These are phyloP conservation scores for Eimeria necatrix DNA, from an alignment of 169 alveolate genomes.

Conservation along the genomic window DNA sequence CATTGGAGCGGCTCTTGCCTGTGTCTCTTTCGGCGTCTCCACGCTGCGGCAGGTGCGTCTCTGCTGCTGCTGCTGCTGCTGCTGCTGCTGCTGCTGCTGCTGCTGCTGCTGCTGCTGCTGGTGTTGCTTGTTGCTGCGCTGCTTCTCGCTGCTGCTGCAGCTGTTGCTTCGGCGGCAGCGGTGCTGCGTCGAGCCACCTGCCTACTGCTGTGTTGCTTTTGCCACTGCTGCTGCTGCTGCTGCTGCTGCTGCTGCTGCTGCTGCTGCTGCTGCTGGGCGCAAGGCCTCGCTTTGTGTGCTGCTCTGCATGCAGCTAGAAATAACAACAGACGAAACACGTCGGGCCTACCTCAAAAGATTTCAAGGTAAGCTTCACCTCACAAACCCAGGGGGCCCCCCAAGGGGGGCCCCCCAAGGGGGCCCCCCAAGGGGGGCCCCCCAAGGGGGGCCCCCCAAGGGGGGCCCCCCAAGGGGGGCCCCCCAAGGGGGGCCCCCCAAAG, in stretches of 20 bases:
- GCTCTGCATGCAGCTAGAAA: neutral
- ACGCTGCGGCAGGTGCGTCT: neutral
- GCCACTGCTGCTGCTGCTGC: constrained; percentile 3
- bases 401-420: too few relatives aligned
- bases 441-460: too few relatives aligned
- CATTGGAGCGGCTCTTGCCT: neutral
- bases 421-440: too few relatives aligned
- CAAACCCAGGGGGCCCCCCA: too few relatives aligned
- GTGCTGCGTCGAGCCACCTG: neutral
- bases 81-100: constrained; percentile 15
- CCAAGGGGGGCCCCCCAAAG: too few relatives aligned
- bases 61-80: constrained; percentile 3
- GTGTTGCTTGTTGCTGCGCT: neutral
- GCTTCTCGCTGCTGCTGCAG: neutral
- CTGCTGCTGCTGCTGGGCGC: constrained; percentile 4
- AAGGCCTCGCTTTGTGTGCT: neutral
- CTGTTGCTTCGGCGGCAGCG: neutral
- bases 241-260: neutral
- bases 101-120: neutral
- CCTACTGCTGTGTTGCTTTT: neutral
- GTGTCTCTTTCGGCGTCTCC: constrained; percentile 3
- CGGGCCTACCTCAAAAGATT: neutral
- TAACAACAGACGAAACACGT: neutral
- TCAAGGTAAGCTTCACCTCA: neutral
- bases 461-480: too few relatives aligned